These are phyloP conservation scores for Aspergillus hancockii DNA, from an alignment of 495 filamentous ascomycete genomes.

Conservation along the genomic window DNA sequence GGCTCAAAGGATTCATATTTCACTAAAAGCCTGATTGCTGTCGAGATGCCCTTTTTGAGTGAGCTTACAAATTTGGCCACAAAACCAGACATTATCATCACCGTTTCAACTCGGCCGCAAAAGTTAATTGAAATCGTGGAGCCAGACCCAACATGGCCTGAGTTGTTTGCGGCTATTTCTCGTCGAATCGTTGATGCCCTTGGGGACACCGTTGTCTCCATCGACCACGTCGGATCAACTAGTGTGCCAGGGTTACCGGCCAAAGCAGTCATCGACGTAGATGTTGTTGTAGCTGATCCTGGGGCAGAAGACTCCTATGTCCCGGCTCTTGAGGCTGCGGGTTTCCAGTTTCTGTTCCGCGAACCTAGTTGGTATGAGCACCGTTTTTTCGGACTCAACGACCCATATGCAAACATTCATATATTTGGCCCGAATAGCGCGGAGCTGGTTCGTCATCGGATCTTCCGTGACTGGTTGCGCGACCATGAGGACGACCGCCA, in stretches of 20 bases:
- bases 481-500: slow-evolving; percentile 36
- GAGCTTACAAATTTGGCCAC: neutral
- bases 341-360: slow-evolving; percentile 47
- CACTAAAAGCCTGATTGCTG: neutral
- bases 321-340: slow-evolving; percentile 38
- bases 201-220: slow-evolving; percentile 22
- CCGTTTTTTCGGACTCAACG: slow-evolving; percentile 39
- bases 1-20: neutral
- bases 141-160: slow-evolving; percentile 44
- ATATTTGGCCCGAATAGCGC: slow-evolving; percentile 47
- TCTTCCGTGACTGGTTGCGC: slow-evolving; percentile 50
- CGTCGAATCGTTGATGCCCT: slow-evolving; percentile 35
- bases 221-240: slow-evolving; percentile 51
- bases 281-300: slow-evolving; percentile 43
- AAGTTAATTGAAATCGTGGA: slow-evolving; percentile 38
- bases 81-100: neutral
- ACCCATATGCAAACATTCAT: slow-evolving; percentile 43
- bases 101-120: slow-evolving; percentile 9
- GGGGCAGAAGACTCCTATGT: slow-evolving; percentile 43
- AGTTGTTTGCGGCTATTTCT: slow-evolving; percentile 31
- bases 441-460: slow-evolving; percentile 41
- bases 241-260: slow-evolving; percentile 49
- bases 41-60: neutral
- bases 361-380: slow-evolving; percentile 50
- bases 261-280: slow-evolving; percentile 52